Percentiles rank a stretch among this genome's conserved stretches.
Conservation (phyloP, 2,329 filamentous ascomycete species). For the Fusarium nisikadoi region DNA sequence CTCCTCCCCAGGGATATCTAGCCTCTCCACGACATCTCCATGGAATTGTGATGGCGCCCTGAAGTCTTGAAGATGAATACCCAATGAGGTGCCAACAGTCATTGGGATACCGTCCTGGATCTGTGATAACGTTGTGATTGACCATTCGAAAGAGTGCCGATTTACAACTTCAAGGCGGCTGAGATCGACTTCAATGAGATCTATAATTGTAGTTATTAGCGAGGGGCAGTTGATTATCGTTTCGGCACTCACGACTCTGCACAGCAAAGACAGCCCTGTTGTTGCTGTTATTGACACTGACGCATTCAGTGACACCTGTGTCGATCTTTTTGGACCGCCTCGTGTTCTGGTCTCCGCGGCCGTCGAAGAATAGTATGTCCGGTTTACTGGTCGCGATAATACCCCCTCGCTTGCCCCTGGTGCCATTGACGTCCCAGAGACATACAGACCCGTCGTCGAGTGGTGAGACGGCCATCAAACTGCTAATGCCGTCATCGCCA, state of each 20-base stretch:
- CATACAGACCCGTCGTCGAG: conserved; percentile 89
- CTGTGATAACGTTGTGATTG: conserved; percentile 84
- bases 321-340: conserved; percentile 73
- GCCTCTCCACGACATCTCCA: conserved; percentile 50
- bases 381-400: conserved; percentile 73
- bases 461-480: conserved; percentile 74
- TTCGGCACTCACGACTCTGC: conserved; percentile 67
- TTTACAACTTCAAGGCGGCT: conserved; percentile 75
- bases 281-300: conserved; percentile 77
- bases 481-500: conserved; percentile 57
- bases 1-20: conserved; percentile 46
- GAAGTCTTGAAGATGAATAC: conserved; percentile 85
- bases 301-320: conserved; percentile 80
- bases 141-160: conserved; percentile 79
- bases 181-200: conserved; percentile 85
- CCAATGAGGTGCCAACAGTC: conserved; percentile 84
- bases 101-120: conserved; percentile 74
- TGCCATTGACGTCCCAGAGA: conserved; percentile 80
- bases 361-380: conserved; percentile 72
- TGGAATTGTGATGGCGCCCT: conserved; percentile 56
- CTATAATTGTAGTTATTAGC: conserved; percentile 35
- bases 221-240: neutral
- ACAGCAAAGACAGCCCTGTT: conserved; percentile 83
- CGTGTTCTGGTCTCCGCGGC: conserved; percentile 56
- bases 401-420: conserved; percentile 64